Evolutionary conservation across 495 filamentous ascomycete species (phyloP).

Genomic region (Niebla homalea): DNA sequence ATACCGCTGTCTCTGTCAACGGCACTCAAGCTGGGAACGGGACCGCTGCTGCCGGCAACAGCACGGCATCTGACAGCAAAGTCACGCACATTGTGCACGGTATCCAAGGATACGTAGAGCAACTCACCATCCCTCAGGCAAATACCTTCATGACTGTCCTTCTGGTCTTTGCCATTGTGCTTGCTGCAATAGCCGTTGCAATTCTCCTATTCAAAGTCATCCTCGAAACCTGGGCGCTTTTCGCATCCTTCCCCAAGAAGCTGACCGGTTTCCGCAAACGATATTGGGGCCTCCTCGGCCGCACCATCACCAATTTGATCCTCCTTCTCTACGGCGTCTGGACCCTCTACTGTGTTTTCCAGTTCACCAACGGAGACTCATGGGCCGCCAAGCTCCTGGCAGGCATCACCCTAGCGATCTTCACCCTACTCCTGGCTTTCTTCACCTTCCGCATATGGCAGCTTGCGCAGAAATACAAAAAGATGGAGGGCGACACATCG

Average conservation of each 20-base stretch:
- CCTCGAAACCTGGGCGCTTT: constrained; percentile 82
- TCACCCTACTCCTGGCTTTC: constrained; percentile 63
- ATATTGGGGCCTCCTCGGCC: constrained; percentile 84
- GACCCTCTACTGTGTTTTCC: constrained; percentile 92
- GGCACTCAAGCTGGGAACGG: constrained; percentile 26
- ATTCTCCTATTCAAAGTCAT: constrained; percentile 88
- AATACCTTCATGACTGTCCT: constrained; percentile 97
- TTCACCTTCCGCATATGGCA: constrained; percentile 75
- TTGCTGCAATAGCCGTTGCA: constrained; percentile 71
- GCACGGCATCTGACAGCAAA: constrained; percentile 23
- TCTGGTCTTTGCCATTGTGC: constrained; percentile 73
- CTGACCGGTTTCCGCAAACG: constrained; percentile 80
- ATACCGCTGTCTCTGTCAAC: constrained; percentile 38
- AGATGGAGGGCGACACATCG: constrained; percentile 56
- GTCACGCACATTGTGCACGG: constrained; percentile 43
- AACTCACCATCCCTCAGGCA: constrained; percentile 68
- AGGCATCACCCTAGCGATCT: constrained; percentile 62
- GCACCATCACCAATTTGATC: constrained; percentile 83
- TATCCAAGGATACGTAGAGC: constrained; percentile 61
- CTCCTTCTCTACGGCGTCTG: constrained; percentile 87
- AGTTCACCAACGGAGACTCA: constrained; percentile 86
- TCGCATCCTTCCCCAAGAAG: constrained; percentile 71
- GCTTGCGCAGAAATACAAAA: constrained; percentile 61
- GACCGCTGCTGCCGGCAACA: constrained; percentile 18
- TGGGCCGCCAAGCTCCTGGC: constrained; percentile 88